These are phyloP conservation scores for Apiospora rasikravindrae DNA, from an alignment of 2,329 filamentous ascomycete genomes.

Conservation along the genomic window DNA sequence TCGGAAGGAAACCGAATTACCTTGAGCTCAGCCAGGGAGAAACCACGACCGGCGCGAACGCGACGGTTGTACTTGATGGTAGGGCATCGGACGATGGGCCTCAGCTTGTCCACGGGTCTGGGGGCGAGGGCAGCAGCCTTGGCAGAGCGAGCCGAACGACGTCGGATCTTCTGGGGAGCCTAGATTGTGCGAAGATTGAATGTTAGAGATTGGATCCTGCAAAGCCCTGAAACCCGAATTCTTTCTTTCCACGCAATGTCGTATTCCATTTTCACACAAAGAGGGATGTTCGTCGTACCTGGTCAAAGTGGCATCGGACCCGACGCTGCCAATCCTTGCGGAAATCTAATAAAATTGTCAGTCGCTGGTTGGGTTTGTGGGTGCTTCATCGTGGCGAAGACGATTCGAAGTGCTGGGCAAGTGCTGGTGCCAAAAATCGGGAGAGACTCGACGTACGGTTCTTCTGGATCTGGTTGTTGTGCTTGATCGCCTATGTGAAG, in stretches of 20 bases:
- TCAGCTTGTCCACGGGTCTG: slow-evolving; percentile 95
- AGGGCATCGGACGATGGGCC: slow-evolving; percentile 96
- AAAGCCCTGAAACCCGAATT: neutral
- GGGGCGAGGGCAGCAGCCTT: slow-evolving; percentile 97
- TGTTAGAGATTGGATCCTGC: slow-evolving; percentile 2
- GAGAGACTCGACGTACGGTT: slow-evolving; percentile 71
- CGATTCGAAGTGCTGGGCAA: neutral
- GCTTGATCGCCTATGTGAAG: slow-evolving; percentile 84
- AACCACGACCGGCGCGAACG: slow-evolving; percentile 94
- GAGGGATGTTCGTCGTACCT: slow-evolving; percentile 60
- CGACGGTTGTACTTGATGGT: slow-evolving; percentile 99
- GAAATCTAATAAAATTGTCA: slow-evolving; percentile 72
- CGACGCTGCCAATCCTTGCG: slow-evolving; percentile 99
- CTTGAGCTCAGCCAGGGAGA: slow-evolving; percentile 98
- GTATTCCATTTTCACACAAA: neutral
- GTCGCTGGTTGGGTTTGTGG: slow-evolving; percentile 37
- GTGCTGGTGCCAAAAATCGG: slow-evolving; percentile 19
- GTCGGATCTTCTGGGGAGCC: slow-evolving; percentile 95
- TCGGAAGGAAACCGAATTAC: slow-evolving; percentile 56
- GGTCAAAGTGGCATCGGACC: slow-evolving; percentile 99
- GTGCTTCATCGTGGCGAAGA: slow-evolving; percentile 25
- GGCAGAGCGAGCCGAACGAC: slow-evolving; percentile 86
- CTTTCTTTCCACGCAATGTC: neutral
- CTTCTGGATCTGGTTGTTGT: slow-evolving; percentile 98
- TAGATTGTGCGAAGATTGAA: slow-evolving; percentile 46